A percentile compares a stretch with the other conserved stretches of the same genome.
Evolutionary conservation across 805 yeast species (phyloP).

Genomic region (Kazachstania martiniae): DNA sequence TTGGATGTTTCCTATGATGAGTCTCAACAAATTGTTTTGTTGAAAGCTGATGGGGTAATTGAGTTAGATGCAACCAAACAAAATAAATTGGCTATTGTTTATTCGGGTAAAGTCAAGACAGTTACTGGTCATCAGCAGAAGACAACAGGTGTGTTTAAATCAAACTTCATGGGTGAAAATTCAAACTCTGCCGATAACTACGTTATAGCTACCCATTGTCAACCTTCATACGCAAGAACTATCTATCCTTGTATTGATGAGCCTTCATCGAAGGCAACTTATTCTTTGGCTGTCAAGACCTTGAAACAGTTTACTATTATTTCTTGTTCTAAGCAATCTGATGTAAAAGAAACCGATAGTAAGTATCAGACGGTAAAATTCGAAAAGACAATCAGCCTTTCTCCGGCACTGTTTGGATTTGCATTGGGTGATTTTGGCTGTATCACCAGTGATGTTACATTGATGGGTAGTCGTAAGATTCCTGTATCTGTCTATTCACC

Average conservation of each 20-base stretch:
- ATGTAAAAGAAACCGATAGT: conserved; percentile 4
- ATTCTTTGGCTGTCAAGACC: conserved; percentile 33
- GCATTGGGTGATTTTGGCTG: conserved; percentile 57
- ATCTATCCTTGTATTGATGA: conserved; percentile 69
- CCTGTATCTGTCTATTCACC: conserved; percentile 49
- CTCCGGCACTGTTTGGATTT: conserved; percentile 57
- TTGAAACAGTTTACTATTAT: not conserved
- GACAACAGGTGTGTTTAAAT: conserved; percentile 59
- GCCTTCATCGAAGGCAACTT: conserved; percentile 40
- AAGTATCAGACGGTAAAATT: conserved; percentile 33
- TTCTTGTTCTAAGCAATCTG: conserved; percentile 1
- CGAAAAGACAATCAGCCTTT: conserved; percentile 45
- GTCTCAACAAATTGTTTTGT: not conserved
- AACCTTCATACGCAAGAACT: conserved; percentile 51
- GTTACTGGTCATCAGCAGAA: conserved; percentile 43
- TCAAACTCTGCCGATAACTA: conserved; percentile 40
- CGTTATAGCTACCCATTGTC: conserved; percentile 60
- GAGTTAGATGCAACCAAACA: too few species aligned
- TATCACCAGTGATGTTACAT: conserved; percentile 19
- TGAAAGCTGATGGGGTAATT: not conserved
- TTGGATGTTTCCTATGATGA: conserved; percentile 18
- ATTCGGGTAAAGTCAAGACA: conserved; percentile 41
- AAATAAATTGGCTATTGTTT: conserved; percentile 24
- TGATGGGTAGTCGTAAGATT: conserved; percentile 18
- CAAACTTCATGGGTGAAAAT: conserved; percentile 44